Evolutionary conservation across 768 basidiomycete species (phyloP).

Genomic region (Tephrocybe sp.): DNA sequence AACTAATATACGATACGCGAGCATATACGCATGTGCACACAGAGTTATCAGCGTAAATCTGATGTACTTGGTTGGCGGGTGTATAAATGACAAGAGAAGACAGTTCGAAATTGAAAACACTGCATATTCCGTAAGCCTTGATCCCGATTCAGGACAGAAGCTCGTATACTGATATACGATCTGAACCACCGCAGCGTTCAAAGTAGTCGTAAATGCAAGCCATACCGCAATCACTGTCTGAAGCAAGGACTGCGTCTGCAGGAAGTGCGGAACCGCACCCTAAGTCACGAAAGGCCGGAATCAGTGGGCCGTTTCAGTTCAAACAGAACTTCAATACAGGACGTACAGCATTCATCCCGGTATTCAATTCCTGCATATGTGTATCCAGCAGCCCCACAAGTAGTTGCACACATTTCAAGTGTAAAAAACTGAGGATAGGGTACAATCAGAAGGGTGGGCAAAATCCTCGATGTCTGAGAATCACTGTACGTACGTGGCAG

Average conservation of each 20-base stretch:
- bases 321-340: too few relatives aligned
- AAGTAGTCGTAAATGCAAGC: constrained; percentile 13
- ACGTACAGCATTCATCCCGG: constrained; percentile 11
- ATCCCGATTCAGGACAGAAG: neutral
- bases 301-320: too few relatives aligned
- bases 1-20: too few relatives aligned
- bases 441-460: constrained; percentile 1
- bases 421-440: constrained; percentile 7
- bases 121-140: too few relatives aligned
- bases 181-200: constrained; percentile 13
- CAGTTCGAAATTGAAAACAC: too few relatives aligned
- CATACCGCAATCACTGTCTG: constrained; percentile 15
- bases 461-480: constrained; percentile 5
- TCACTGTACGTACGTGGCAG: neutral
- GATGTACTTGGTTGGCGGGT: too few relatives aligned
- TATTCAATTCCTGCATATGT: constrained; percentile 9
- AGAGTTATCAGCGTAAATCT: too few relatives aligned
- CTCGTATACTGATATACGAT: constrained; percentile 16
- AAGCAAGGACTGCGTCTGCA: neutral
- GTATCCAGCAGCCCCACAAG: constrained; percentile 3
- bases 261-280: constrained; percentile 15
- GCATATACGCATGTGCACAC: too few relatives aligned
- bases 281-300: neutral
- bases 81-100: too few relatives aligned
- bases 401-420: constrained; percentile 4